These are phyloP conservation scores for Hansenula sp. DNA, from an alignment of 1,139 yeast genomes.

Conservation along the genomic window DNA sequence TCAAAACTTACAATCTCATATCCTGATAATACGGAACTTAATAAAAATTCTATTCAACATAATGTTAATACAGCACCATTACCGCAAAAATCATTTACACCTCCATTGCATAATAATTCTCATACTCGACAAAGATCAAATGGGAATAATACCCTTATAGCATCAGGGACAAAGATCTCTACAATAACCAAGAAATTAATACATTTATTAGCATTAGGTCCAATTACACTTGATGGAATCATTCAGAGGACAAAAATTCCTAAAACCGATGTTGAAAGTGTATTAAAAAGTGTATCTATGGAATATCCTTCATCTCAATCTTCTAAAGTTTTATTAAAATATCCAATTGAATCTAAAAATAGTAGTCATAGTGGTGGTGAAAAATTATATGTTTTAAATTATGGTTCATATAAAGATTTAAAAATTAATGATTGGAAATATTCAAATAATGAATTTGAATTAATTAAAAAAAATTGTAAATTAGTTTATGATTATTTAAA, in stretches of 20 bases:
- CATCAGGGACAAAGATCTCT: not conserved
- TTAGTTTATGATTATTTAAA: constrained; percentile 15
- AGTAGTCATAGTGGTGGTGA: not conserved
- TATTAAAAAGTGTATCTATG: constrained; percentile 9
- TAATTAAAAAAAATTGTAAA: constrained; percentile 11
- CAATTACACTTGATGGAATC: constrained; percentile 12
- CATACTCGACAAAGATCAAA: constrained; percentile 1
- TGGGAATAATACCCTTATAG: not conserved
- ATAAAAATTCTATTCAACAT: too few relatives aligned
- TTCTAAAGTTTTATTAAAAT: constrained; percentile 1
- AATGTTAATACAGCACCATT: too few relatives aligned
- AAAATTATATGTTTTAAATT: constrained; percentile 11
- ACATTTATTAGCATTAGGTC: constrained; percentile 17
- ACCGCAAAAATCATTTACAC: not conserved
- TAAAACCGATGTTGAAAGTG: constrained; percentile 7
- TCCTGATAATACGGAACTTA: too few relatives aligned
- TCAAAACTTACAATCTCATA: constrained; percentile 3
- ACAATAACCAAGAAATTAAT: constrained; percentile 6
- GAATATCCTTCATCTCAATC: constrained; percentile 4
- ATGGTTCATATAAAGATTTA: constrained; percentile 13
- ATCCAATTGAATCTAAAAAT: constrained; percentile 5
- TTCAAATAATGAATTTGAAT: constrained; percentile 5
- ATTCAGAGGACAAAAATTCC: constrained; percentile 6
- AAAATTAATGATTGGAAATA: constrained; percentile 10
- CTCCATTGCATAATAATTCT: not conserved